phyloP scores from a whole-genome alignment of 805 yeast genomes.

The Barnettozyma botsteinii region DNA sequence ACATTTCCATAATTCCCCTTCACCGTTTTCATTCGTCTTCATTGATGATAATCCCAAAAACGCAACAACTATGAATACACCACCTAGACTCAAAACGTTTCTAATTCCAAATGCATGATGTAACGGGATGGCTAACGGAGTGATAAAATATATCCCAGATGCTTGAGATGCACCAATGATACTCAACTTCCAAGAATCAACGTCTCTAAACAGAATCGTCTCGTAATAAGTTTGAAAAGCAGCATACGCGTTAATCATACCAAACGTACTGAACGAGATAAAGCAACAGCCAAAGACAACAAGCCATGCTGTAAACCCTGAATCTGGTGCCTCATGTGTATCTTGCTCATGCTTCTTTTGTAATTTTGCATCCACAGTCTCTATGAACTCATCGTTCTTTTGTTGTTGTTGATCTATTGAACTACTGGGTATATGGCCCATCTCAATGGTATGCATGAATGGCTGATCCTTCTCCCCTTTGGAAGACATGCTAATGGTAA shows the following conservation, averaged over 20 bases:
- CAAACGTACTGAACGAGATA: conserved; percentile 15
- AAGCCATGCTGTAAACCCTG: conserved; percentile 14
- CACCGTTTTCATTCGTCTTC: conserved; percentile 1
- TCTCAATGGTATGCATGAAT: no score
- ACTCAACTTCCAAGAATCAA: conserved; percentile 15
- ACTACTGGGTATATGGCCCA: no score
- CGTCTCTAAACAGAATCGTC: conserved; percentile 15
- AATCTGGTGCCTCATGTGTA: conserved; percentile 1
- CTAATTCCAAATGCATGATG: conserved; percentile 20
- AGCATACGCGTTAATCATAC: conserved; percentile 23
- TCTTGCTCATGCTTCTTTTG: not conserved
- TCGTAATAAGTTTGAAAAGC: conserved; percentile 23
- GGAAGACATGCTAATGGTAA: no score
- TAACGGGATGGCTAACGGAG: conserved; percentile 17
- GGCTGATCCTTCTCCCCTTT: no score
- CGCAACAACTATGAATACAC: conserved; percentile 9
- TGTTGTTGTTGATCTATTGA: no score
- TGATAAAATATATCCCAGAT: conserved; percentile 14
- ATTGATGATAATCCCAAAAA: conserved; percentile 20
- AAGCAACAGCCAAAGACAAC: conserved; percentile 19
- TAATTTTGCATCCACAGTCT: not conserved
- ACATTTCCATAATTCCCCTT: conserved; percentile 22
- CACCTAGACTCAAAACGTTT: conserved; percentile 10
- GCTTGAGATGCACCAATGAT: conserved; percentile 25
- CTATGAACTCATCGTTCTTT: no score